Conservation (phyloP, 768 basidiomycete genomes). For the Leucocoprinus birnbaumii region DNA sequence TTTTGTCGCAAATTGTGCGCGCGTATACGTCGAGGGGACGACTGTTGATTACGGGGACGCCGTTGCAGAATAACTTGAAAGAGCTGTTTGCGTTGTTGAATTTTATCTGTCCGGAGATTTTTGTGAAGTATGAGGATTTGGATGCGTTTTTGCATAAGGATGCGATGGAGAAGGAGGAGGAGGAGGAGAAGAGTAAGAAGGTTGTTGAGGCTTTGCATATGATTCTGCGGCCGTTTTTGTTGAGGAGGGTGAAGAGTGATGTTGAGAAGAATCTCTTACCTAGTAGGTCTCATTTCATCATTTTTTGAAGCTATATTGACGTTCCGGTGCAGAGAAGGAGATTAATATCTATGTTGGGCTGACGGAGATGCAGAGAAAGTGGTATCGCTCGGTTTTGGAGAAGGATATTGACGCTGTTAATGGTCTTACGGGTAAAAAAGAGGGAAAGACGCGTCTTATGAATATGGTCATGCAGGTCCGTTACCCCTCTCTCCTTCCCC, state of each 20-base stretch:
- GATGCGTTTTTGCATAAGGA: conserved; percentile 95
- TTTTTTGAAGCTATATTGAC: background rate
- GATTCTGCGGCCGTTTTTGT: conserved; percentile 91
- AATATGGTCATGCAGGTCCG: conserved; percentile 98
- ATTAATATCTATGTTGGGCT: conserved; percentile 98
- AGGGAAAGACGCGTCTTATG: conserved; percentile 95
- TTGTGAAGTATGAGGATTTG: conserved; percentile 86
- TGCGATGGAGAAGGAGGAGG: conserved; percentile 56
- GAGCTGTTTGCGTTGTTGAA: conserved; percentile 91
- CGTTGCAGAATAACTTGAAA: conserved; percentile 94
- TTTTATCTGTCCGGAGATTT: conserved; percentile 97
- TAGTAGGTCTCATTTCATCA: conserved; percentile 39
- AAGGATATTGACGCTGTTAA: conserved; percentile 99
- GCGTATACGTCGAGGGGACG: conserved; percentile 86
- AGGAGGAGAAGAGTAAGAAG: conserved; percentile 85
- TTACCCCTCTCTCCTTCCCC: background rate
- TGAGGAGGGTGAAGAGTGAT: conserved; percentile 92
- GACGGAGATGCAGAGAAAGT: conserved; percentile 96
- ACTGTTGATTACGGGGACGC: conserved; percentile 94
- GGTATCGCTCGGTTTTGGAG: conserved; percentile 94
- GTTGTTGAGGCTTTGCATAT: conserved; percentile 97
- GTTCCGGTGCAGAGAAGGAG: conserved; percentile 74
- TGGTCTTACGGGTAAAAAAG: conserved; percentile 95
- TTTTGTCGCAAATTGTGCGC: conserved; percentile 92
- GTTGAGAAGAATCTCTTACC: conserved; percentile 96